Percentiles rank a stretch among this genome's conserved stretches.
Conservation (phyloP, 176 grass and related monocot species). For the Metroxylon sagu region DNA sequence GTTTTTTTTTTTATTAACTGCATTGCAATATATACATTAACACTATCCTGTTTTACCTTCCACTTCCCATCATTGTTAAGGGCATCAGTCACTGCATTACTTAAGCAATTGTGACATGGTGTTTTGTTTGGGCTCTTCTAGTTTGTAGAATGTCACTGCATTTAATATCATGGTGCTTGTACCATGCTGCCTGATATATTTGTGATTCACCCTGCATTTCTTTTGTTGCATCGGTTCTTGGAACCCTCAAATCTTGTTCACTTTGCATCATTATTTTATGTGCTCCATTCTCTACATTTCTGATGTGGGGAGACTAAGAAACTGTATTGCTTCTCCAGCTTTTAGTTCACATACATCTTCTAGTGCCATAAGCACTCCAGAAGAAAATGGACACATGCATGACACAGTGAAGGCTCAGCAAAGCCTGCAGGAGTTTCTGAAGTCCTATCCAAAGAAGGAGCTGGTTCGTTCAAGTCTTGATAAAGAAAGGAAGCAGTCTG, state of each 20-base stretch:
- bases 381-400: neutral
- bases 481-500: constrained; percentile 30
- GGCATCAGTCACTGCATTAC: too few relatives aligned
- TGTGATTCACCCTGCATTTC: too few relatives aligned
- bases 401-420: neutral
- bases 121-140: too few relatives aligned
- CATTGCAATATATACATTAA: too few relatives aligned
- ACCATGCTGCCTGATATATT: too few relatives aligned
- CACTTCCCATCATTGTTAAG: too few relatives aligned
- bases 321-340: neutral
- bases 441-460: constrained; percentile 28
- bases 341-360: neutral
- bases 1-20: too few relatives aligned
- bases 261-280: neutral
- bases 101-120: too few relatives aligned
- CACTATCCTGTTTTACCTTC: too few relatives aligned
- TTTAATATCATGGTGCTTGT: too few relatives aligned
- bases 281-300: neutral
- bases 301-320: neutral
- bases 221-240: too few relatives aligned
- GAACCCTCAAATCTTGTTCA: neutral
- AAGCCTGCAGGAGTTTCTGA: constrained; percentile 23
- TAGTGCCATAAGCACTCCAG: neutral
- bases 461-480: constrained; percentile 32
- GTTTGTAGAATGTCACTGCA: too few relatives aligned